phyloP scores from a whole-genome alignment of 2,329 filamentous ascomycete species.

The Alternaria infectoria region DNA sequence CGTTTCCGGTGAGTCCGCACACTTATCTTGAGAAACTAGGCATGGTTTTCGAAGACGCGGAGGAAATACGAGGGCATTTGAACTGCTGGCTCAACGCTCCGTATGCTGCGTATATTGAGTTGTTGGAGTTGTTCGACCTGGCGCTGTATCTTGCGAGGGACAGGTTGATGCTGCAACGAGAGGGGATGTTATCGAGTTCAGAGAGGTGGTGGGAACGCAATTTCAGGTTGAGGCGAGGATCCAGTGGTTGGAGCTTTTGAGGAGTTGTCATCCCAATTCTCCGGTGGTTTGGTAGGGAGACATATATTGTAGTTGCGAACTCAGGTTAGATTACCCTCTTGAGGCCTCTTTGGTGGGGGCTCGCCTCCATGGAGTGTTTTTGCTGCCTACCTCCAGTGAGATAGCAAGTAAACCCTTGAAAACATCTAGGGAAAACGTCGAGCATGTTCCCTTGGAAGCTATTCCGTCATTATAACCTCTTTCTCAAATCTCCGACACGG shows the following conservation, averaged over 20 bases:
- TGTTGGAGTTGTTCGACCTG: not conserved
- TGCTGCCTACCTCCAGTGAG: not conserved
- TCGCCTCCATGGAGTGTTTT: not conserved
- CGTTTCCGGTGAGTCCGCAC: not conserved
- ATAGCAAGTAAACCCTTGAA: too few species aligned
- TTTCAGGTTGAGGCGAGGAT: not conserved
- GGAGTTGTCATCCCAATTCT: not conserved
- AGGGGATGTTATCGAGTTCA: not conserved
- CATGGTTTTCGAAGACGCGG: not conserved
- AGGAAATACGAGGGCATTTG: not conserved
- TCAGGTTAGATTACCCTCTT: not conserved
- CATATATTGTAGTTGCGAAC: not conserved
- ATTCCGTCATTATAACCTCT: fast-evolving
- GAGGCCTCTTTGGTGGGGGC: not conserved
- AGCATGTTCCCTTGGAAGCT: not conserved
- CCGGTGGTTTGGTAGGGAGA: not conserved
- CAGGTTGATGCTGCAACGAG: not conserved
- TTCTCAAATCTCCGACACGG: not conserved
- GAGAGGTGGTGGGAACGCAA: not conserved
- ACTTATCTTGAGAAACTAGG: not conserved
- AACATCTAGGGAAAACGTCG: not conserved
- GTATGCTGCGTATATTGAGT: not conserved
- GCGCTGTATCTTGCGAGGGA: not conserved
- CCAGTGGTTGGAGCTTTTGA: not conserved
- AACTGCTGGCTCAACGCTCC: not conserved